Evolutionary conservation across 306 rosid species (phyloP).

Genomic region (Medicago arabica): DNA sequence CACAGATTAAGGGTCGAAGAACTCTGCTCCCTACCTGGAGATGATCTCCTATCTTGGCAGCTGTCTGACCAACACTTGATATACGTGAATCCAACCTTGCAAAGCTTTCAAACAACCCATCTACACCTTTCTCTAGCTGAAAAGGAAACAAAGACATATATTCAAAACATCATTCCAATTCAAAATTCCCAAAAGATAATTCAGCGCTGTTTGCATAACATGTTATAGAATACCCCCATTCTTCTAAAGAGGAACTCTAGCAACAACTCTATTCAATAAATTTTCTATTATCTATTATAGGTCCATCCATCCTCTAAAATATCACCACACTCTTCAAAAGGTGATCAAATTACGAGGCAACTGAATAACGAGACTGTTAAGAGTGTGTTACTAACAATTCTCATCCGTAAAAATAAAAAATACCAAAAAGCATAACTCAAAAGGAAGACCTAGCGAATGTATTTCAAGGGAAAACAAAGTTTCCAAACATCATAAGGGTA

Average conservation of each 20-base stretch:
- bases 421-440: background rate
- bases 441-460: slow-evolving; percentile 10
- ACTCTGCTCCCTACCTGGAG: slow-evolving; percentile 74
- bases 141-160: slow-evolving; percentile 25
- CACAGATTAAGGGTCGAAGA: slow-evolving; percentile 40
- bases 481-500: slow-evolving; percentile 2
- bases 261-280: slow-evolving; percentile 18
- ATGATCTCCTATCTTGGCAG: slow-evolving; percentile 99
- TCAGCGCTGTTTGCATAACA: slow-evolving; percentile 8
- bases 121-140: slow-evolving; percentile 99
- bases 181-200: slow-evolving; percentile 18
- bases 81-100: slow-evolving; percentile 97
- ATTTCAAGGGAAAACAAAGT: background rate
- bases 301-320: background rate
- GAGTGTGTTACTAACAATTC: background rate
- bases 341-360: background rate
- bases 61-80: slow-evolving; percentile 99
- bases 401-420: slow-evolving; percentile 10
- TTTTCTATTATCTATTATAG: background rate
- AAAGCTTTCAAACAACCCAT: slow-evolving; percentile 97
- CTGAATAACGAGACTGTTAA: background rate
- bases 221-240: slow-evolving; percentile 3
- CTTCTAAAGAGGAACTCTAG: slow-evolving; percentile 4
- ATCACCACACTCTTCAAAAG: background rate
- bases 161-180: slow-evolving; percentile 29